A percentile compares a stretch with the other conserved stretches of the same genome.
phyloP scores from a whole-genome alignment of 495 filamentous ascomycete genomes.

The Penicillium silybi region DNA sequence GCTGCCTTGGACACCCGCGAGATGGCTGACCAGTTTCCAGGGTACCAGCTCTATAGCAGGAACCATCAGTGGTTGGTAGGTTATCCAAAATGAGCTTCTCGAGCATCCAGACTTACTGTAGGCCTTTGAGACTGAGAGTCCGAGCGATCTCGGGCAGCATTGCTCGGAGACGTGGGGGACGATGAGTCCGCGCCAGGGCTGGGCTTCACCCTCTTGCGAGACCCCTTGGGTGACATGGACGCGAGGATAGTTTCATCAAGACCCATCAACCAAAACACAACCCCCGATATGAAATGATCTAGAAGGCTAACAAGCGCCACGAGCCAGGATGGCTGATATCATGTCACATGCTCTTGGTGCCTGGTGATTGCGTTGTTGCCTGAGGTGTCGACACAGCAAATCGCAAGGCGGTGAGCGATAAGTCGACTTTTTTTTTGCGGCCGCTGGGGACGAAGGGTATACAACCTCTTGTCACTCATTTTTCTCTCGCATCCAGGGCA shows the following conservation, averaged over 20 bases:
- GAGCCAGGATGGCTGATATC: slow-evolving; percentile 27
- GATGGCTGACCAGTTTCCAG: slow-evolving; percentile 58
- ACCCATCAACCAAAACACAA: neutral
- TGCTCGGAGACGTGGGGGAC: slow-evolving; percentile 26
- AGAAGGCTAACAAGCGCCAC: slow-evolving; percentile 19
- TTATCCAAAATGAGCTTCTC: neutral
- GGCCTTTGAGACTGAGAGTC: slow-evolving; percentile 31
- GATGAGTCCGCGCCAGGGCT: slow-evolving; percentile 45
- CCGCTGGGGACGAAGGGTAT: slow-evolving; percentile 15
- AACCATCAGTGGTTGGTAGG: slow-evolving; percentile 15
- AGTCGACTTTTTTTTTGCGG: slow-evolving; percentile 26
- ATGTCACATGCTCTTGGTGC: slow-evolving; percentile 32
- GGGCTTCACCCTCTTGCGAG: slow-evolving; percentile 61
- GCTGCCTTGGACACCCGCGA: slow-evolving; percentile 60
- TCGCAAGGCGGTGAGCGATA: slow-evolving; percentile 26
- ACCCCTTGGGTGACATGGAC: slow-evolving; percentile 49
- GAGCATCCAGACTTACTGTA: slow-evolving; percentile 23
- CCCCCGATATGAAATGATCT: neutral
- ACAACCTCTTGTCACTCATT: slow-evolving; percentile 16
- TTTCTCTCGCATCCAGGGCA: slow-evolving; percentile 11
- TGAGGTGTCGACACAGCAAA: slow-evolving; percentile 17
- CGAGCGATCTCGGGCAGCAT: slow-evolving; percentile 29
- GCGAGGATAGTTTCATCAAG: slow-evolving; percentile 31
- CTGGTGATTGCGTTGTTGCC: slow-evolving; percentile 13
- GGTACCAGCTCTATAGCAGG: slow-evolving; percentile 43